These are phyloP conservation scores for Phytomonas sp. DNA, from an alignment of 208 protist species.

Conservation along the genomic window DNA sequence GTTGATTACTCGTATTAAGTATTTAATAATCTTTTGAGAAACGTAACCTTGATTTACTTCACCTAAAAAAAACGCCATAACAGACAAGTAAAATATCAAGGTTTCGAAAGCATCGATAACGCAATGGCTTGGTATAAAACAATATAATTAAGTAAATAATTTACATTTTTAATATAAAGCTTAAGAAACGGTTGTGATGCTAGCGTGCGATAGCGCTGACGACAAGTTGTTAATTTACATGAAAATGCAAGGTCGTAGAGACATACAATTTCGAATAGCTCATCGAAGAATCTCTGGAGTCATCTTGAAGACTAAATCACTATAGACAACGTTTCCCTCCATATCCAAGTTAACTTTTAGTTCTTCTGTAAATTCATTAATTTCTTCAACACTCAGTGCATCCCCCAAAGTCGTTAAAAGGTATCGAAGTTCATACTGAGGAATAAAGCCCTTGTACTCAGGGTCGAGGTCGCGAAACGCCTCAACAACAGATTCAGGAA, in stretches of 20 bases:
- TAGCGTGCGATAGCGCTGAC: background rate
- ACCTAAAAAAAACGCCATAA: background rate
- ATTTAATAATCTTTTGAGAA: background rate
- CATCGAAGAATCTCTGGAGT: slow-evolving; percentile 68
- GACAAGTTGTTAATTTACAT: slow-evolving; percentile 11
- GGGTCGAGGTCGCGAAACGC: slow-evolving; percentile 93
- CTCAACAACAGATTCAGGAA: slow-evolving; percentile 70
- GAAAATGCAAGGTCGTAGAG: background rate
- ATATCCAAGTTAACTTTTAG: slow-evolving; percentile 82
- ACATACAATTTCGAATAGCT: slow-evolving; percentile 6
- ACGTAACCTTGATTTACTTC: background rate
- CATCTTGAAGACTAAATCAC: slow-evolving; percentile 81
- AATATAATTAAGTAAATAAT: background rate
- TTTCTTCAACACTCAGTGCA: slow-evolving; percentile 83
- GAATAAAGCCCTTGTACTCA: slow-evolving; percentile 87
- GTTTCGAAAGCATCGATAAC: background rate
- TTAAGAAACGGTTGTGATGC: background rate
- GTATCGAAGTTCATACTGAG: slow-evolving; percentile 88
- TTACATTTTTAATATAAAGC: slow-evolving; percentile 5
- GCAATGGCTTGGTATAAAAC: slow-evolving; percentile 2
- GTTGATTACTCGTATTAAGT: background rate
- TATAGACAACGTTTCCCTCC: slow-evolving; percentile 76
- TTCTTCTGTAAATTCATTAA: slow-evolving; percentile 85
- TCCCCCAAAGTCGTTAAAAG: slow-evolving; percentile 93
- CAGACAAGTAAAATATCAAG: background rate